Evolutionary conservation across 2,329 filamentous ascomycete species (phyloP), one percentile per base, ranked within the genome.

Genomic region (Ascochyta fabae): DNA sequence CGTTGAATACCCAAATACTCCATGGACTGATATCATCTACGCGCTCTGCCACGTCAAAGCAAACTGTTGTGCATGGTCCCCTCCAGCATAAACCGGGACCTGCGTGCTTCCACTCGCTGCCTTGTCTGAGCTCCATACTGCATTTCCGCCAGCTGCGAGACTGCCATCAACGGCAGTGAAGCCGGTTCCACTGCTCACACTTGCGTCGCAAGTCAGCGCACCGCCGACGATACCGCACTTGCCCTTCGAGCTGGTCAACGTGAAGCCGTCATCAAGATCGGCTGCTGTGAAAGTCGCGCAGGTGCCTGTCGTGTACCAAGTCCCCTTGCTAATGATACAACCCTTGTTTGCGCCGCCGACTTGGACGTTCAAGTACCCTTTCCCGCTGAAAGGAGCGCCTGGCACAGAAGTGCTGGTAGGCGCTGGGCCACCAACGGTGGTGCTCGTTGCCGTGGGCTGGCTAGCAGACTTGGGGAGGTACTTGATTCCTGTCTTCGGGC

Each of bases 271-370:
- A 15, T 61, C 67, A 9, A 59, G 55, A 1, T 78, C 56, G 4
- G 81, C 75, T 4, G 86, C 85, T 0, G 81, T 85, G 70, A 85
- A 88, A 0, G 84, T 88, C 0, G 88, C 88, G 67, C 88, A 90
- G 0, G 87, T 88, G 2, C 88, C 87, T 1, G 79, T 81, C 0
- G 81, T 81, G 67, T 88, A 91, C 88, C 88, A 91, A 0, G 82
- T 84, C 0, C 88, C 88, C 9, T 75, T 79, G 51, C 82, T 82
- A 68, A 90, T 91, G 54, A 91, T 80, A 63, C 87, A 91, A n/a
- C 88, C 88, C 7, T 78, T 80, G 43, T 77, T 69, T n/a, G 67
- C 68, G 3, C 83, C 81, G 16, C 75, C 71, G 4, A 79, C 77
- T 24, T 80, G 67, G 3, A 88, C 86, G 49, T 86, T 82, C 36